These are phyloP conservation scores for Xanthoconium purpureum DNA, from an alignment of 768 basidiomycete species.

Conservation along the genomic window DNA sequence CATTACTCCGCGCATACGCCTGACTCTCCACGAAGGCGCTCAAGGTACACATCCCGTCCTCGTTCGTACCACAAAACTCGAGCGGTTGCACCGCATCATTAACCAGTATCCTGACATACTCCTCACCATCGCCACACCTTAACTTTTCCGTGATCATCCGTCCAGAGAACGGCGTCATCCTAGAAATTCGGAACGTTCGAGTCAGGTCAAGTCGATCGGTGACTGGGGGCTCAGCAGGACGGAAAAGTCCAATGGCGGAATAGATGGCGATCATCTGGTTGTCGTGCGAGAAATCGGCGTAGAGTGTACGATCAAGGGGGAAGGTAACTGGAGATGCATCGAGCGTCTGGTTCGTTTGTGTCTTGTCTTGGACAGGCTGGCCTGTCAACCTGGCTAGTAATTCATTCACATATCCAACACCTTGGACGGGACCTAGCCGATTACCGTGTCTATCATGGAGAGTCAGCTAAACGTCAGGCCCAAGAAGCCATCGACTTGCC, in stretches of 20 bases:
- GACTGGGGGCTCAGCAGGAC: constrained; percentile 25
- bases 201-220: constrained; percentile 17
- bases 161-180: constrained; percentile 71
- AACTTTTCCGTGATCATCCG: constrained; percentile 75
- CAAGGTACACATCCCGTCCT: constrained; percentile 61
- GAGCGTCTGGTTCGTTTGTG: constrained; percentile 78
- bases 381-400: constrained; percentile 77
- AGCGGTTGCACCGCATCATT: constrained; percentile 69
- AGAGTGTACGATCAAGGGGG: constrained; percentile 64
- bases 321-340: constrained; percentile 64
- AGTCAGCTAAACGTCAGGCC: neutral
- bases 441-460: constrained; percentile 56
- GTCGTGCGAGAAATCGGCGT: constrained; percentile 85
- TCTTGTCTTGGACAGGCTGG: constrained; percentile 60
- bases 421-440: constrained; percentile 68
- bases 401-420: constrained; percentile 87
- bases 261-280: constrained; percentile 82
- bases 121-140: constrained; percentile 36
- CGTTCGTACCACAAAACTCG: constrained; percentile 53
- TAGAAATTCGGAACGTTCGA: constrained; percentile 52
- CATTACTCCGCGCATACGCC: constrained; percentile 61
- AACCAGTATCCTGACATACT: constrained; percentile 72
- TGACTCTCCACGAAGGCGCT: constrained; percentile 69
- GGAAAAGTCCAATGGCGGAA: constrained; percentile 55
- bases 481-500: constrained; percentile 39